Evolutionary conservation across 352 stramenopile genomes (phyloP), one percentile per base, ranked within the genome.

Genomic region (Pythium graminicola): DNA sequence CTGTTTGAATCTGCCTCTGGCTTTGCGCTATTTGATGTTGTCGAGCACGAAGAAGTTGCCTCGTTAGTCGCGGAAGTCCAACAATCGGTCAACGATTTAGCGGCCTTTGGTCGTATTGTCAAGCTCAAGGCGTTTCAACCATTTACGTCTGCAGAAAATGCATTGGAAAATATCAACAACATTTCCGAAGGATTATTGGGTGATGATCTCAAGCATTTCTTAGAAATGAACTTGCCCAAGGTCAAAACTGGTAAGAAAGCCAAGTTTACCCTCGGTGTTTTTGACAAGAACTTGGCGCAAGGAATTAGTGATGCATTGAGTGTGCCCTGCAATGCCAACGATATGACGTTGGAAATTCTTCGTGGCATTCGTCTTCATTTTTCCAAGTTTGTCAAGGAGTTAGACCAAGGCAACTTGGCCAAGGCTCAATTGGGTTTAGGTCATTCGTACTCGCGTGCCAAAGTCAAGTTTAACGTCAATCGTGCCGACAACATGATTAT

Each of bases 401-500:
- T 99, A 31, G 92, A 95, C 60, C 79, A 89, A 32, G 96, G 95
- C 48, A 96, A 97, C 47, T 73, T 97, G 19, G 93, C 95, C 71
- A 98, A 99, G 74, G 95, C 97, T 31, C 96, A 99, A 74, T 85
- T 99, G 23, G 97, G 97, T 89, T 84, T 99, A 14, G 97, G 97
- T 43, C 97, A 99, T 89, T 96, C 80, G 41, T 99, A 99, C 81
- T 99, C 97, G 56, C 89, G 97, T 72, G 93, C 85, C 52, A 98
- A 99, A 83, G 85, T 95, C 45, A 99, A 99, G 86, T 99, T 99
- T 76, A 99, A 99, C 76, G 97, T 98, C 47, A 98, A 98, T 71
- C 85, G 96, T 38, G 94, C 93, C 17, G 97, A 99, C 72, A 99
- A 99, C 75, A 99, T 99, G 97, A 99, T 99, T 70, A 99, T 99